Evolutionary conservation across 1,139 yeast genomes (phyloP).

Genomic region (Pichia sp.): DNA sequence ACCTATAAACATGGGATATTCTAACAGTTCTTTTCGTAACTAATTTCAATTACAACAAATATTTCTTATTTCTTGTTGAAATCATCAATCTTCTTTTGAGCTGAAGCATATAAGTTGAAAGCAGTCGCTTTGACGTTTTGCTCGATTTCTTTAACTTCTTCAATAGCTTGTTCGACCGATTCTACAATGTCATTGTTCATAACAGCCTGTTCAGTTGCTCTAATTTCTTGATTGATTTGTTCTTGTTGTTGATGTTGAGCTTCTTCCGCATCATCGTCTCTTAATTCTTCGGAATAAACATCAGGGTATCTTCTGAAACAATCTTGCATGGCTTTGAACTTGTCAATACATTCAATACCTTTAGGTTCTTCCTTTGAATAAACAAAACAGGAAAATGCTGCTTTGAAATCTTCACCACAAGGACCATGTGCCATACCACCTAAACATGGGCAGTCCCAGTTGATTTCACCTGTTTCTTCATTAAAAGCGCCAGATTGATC

Average conservation of each 20-base stretch:
- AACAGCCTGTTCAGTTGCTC: constrained; percentile 14
- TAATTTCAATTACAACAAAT: too few species aligned
- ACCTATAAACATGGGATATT: too few species aligned
- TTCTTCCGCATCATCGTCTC: constrained; percentile 52
- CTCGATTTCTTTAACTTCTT: constrained; percentile 23
- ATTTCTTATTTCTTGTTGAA: constrained; percentile 9
- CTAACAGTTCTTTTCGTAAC: too few species aligned
- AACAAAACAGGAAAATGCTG: constrained; percentile 92
- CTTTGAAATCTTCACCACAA: constrained; percentile 96
- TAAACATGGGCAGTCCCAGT: constrained; percentile 99
- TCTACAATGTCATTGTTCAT: constrained; percentile 15
- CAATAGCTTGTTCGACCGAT: constrained; percentile 14
- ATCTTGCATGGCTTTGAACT: constrained; percentile 85
- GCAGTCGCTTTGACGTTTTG: constrained; percentile 6
- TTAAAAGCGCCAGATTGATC: constrained; percentile 54
- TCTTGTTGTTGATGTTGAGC: constrained; percentile 5
- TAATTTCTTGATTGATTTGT: constrained; percentile 10
- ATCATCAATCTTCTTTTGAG: constrained; percentile 16
- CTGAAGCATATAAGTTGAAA: constrained; percentile 12
- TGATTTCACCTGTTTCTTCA: constrained; percentile 97
- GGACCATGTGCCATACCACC: constrained; percentile 99
- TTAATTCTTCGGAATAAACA: constrained; percentile 84
- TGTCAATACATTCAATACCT: constrained; percentile 93
- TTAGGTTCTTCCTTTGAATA: constrained; percentile 94
- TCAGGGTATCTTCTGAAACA: constrained; percentile 95